A percentile compares a stretch with the other conserved stretches of the same genome.
phyloP scores from a whole-genome alignment of 257 asterid species.

The Nyctanthes arbortristis region DNA sequence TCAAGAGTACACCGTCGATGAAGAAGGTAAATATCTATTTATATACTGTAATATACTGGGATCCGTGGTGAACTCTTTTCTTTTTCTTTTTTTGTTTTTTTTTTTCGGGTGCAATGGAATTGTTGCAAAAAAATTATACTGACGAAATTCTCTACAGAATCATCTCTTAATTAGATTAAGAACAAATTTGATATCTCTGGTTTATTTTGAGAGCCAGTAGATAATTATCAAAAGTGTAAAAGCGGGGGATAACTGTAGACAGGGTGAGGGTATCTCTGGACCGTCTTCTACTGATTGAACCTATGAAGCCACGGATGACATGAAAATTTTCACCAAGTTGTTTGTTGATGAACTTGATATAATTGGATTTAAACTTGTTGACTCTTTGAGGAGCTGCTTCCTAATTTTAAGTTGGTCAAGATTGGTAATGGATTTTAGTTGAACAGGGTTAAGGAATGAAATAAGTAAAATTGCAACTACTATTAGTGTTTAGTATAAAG shows the following conservation, averaged over 20 bases:
- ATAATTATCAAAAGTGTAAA: constrained; percentile 55
- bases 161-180: background rate
- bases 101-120: background rate
- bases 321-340: constrained; percentile 87
- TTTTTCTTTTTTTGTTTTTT: background rate
- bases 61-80: background rate
- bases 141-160: constrained; percentile 22
- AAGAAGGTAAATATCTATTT: too few species aligned
- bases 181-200: constrained; percentile 8
- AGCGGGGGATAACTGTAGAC: constrained; percentile 52
- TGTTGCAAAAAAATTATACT: constrained; percentile 15
- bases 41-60: background rate
- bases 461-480: too few species aligned
- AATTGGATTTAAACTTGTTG: background rate
- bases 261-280: constrained; percentile 59
- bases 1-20: constrained; percentile 65
- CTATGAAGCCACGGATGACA: constrained; percentile 81
- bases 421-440: background rate
- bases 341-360: constrained; percentile 18
- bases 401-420: background rate
- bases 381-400: background rate
- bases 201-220: constrained; percentile 57
- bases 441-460: too few species aligned
- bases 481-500: too few species aligned
- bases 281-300: constrained; percentile 51